phyloP scores from a whole-genome alignment of 1,284 basidiomycete genomes.

The Abortiporus biennis region DNA sequence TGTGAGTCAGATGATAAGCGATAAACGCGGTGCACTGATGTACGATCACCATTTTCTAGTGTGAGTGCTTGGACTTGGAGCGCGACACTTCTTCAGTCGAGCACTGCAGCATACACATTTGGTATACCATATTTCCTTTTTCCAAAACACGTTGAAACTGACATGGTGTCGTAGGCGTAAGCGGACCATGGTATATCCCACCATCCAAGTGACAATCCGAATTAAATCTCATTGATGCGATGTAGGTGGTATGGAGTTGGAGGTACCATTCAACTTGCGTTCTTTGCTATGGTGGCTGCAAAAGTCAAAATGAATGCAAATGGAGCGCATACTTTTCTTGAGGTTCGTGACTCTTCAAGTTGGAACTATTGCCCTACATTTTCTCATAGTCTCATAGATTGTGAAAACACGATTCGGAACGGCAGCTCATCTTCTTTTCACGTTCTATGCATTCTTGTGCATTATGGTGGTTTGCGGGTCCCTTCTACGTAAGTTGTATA shows the following conservation, averaged over 20 bases:
- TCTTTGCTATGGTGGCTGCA: constrained; percentile 70
- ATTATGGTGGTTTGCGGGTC: constrained; percentile 71
- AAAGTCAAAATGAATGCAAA: constrained; percentile 71
- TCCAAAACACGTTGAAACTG: no score
- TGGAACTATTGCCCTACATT: neutral
- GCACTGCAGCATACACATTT: constrained; percentile 48
- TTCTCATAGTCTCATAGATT: constrained; percentile 34
- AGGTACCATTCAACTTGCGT: constrained; percentile 65
- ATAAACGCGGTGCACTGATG: neutral
- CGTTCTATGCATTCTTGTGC: constrained; percentile 74
- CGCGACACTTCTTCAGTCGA: constrained; percentile 51
- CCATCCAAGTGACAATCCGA: no score
- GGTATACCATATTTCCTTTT: constrained; percentile 25
- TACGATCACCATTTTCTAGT: constrained; percentile 24
- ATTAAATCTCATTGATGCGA: no score
- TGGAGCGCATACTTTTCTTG: constrained; percentile 46
- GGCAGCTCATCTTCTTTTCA: constrained; percentile 67
- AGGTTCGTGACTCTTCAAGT: constrained; percentile 31
- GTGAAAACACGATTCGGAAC: constrained; percentile 72
- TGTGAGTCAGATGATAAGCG: constrained; percentile 27
- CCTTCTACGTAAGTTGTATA: constrained; percentile 35
- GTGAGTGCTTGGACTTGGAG: constrained; percentile 60
- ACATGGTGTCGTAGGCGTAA: constrained; percentile 27
- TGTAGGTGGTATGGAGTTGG: constrained; percentile 55
- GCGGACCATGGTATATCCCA: constrained; percentile 37